Evolutionary conservation across 495 filamentous ascomycete genomes (phyloP).

Genomic region (Aspergillus hancockii): DNA sequence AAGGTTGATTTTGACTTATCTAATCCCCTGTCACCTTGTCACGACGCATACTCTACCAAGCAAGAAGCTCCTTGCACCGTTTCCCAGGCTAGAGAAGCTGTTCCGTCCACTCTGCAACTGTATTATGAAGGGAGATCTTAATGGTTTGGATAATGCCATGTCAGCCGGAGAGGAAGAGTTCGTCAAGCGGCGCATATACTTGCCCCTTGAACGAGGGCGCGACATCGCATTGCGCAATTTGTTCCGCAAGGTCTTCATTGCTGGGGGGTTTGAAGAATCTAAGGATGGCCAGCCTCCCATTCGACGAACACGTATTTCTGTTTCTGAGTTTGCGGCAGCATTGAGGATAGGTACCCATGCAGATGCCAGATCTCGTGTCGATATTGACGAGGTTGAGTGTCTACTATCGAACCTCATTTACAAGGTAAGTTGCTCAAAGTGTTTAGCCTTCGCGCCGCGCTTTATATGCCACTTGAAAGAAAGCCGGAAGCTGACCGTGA

Average conservation of each 20-base stretch:
- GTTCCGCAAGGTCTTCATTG: conserved; percentile 84
- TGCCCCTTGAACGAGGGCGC: conserved; percentile 87
- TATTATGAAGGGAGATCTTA: conserved; percentile 80
- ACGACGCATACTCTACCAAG: conserved; percentile 84
- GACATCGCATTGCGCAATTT: conserved; percentile 90
- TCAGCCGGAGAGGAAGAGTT: conserved; percentile 80
- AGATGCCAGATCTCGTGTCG: conserved; percentile 64
- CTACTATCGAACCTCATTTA: conserved; percentile 93
- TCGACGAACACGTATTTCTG: conserved; percentile 73
- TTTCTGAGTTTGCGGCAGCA: conserved; percentile 75
- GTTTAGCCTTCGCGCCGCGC: not conserved
- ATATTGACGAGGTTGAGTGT: conserved; percentile 94
- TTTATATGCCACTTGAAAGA: not conserved
- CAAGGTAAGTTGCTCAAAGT: conserved; percentile 63
- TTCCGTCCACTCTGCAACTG: conserved; percentile 75
- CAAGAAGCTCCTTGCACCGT: conserved; percentile 64
- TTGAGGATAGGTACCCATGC: conserved; percentile 52
- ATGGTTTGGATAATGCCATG: conserved; percentile 82
- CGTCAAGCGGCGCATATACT: conserved; percentile 91
- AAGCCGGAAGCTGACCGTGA: conserved; percentile 15
- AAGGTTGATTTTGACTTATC: conserved; percentile 90
- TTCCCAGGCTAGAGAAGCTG: conserved; percentile 73
- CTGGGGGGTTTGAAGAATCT: conserved; percentile 71
- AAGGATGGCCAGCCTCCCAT: conserved; percentile 65
- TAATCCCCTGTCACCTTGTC: conserved; percentile 87